A percentile compares a stretch with the other conserved stretches of the same genome.
Evolutionary conservation across 2,329 filamentous ascomycete species (phyloP).

Genomic region (Cladosporium sp.): DNA sequence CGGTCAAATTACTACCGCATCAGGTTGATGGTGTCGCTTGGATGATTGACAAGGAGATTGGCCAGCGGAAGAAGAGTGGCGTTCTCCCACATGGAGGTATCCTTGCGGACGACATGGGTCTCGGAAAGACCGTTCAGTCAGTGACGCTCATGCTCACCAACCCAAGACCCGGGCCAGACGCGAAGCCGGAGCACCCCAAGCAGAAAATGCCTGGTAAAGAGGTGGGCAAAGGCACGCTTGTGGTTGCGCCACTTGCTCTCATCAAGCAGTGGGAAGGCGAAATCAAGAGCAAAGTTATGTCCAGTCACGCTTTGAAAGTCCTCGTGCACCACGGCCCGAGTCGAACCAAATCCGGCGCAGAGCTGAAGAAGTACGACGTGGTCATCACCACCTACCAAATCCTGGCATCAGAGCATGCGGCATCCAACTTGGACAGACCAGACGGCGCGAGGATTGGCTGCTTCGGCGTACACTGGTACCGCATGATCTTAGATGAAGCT

Average conservation of each 20-base stretch:
- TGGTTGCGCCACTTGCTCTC: constrained; percentile 87
- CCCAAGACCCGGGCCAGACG: constrained; percentile 51
- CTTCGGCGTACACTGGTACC: constrained; percentile 92
- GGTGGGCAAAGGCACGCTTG: constrained; percentile 75
- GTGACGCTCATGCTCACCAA: constrained; percentile 85
- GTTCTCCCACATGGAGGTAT: constrained; percentile 87
- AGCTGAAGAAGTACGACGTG: constrained; percentile 82
- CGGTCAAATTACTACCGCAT: constrained; percentile 84
- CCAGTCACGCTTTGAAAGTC: constrained; percentile 68
- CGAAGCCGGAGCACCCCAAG: constrained; percentile 51
- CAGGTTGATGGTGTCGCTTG: constrained; percentile 91
- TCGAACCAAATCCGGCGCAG: constrained; percentile 71
- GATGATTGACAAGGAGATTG: constrained; percentile 92
- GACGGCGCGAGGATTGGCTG: constrained; percentile 70
- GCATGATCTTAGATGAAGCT: constrained; percentile 91
- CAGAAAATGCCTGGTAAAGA: constrained; percentile 62
- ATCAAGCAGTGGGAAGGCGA: constrained; percentile 98
- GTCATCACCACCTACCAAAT: constrained; percentile 98
- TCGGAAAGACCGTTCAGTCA: constrained; percentile 94
- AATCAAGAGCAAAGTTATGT: constrained; percentile 74
- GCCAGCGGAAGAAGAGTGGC: constrained; percentile 73
- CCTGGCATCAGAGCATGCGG: constrained; percentile 81
- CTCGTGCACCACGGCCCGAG: constrained; percentile 87
- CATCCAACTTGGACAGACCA: constrained; percentile 55
- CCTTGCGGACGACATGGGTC: constrained; percentile 93